phyloP scores from a whole-genome alignment of 140 eudicot genomes.

The Oenanthe javanica region DNA sequence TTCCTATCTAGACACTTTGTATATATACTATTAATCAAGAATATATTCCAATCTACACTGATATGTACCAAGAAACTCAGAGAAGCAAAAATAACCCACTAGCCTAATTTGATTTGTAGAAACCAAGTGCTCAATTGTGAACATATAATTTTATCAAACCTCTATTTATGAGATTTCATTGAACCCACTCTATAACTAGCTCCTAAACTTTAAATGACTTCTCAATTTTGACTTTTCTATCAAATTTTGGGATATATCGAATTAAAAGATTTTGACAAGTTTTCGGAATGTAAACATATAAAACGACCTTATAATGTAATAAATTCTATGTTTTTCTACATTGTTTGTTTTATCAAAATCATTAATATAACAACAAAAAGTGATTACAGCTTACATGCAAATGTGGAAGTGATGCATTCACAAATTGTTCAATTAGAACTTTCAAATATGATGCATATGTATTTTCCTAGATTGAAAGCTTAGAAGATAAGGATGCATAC shows the following conservation, averaged over 20 bases:
- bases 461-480: not conserved
- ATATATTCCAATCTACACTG: no score
- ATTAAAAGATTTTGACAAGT: not conserved
- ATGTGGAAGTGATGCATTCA: not conserved
- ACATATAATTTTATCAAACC: not conserved
- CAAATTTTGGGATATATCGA: not conserved
- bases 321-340: not conserved
- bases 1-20: no score
- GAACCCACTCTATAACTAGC: not conserved
- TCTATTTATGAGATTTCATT: not conserved
- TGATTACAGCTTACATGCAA: not conserved
- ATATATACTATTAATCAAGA: no score
- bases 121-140: not conserved
- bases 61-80: no score
- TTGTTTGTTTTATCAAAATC: not conserved
- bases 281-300: not conserved
- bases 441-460: not conserved
- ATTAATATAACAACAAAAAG: not conserved
- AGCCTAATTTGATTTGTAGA: no score
- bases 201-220: not conserved
- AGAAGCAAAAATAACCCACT: no score
- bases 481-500: conserved; percentile 34
- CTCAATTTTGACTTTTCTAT: not conserved
- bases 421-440: not conserved
- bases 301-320: no score